Percentiles rank a stretch among this genome's conserved stretches.
Conservation (phyloP, 1,284 basidiomycete genomes). For the Malassezia yamatoensis region DNA sequence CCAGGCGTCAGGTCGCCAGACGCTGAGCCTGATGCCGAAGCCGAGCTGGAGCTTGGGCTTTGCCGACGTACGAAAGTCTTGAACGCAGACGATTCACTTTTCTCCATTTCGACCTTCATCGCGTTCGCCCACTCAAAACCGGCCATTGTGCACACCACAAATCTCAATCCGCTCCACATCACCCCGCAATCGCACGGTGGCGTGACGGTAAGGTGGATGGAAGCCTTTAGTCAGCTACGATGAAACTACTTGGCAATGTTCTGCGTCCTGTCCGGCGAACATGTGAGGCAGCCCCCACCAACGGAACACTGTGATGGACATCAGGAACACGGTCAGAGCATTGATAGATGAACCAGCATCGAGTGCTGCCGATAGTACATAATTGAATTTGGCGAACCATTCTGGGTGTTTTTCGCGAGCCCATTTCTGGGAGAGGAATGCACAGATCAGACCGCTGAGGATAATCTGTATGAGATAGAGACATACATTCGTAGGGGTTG, state of each 20-base stretch:
- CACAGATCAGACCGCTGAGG: conserved; percentile 49
- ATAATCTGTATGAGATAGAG: conserved; percentile 44
- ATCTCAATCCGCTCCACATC: not conserved
- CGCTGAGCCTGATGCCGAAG: not conserved
- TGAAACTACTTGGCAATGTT: conserved; percentile 16
- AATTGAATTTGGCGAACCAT: conserved; percentile 44
- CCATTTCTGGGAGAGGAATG: conserved; percentile 49
- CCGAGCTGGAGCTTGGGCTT: not conserved
- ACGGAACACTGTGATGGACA: conserved; percentile 39
- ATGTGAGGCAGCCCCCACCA: conserved; percentile 23
- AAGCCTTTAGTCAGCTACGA: not conserved
- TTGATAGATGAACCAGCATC: conserved; percentile 51
- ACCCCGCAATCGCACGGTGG: not conserved
- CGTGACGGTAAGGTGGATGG: not conserved
- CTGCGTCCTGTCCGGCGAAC: conserved; percentile 13
- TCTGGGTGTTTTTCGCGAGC: conserved; percentile 42
- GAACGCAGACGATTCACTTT: no score
- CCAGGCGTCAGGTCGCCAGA: not conserved
- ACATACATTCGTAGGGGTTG: conserved; percentile 50
- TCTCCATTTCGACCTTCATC: not conserved
- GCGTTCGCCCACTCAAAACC: not conserved
- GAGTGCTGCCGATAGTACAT: conserved; percentile 49
- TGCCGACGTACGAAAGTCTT: not conserved
- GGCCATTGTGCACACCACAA: not conserved
- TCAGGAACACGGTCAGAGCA: conserved; percentile 51